Base-by-base conservation (phyloP, 257 asterid genomes). In the Vinca minor region DNA sequence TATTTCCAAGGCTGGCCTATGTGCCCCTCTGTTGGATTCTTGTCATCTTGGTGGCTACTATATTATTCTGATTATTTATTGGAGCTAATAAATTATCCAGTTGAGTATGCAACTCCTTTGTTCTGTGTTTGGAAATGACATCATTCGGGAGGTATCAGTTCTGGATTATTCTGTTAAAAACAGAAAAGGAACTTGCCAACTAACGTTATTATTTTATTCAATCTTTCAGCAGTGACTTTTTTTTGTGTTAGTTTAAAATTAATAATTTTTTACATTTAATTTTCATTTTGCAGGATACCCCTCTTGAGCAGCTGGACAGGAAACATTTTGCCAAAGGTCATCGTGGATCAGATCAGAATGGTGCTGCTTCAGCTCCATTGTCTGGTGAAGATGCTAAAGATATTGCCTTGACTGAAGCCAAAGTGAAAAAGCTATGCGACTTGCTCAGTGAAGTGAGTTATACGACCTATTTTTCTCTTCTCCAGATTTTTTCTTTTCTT, bases 261-360 rank as follows among this genome's bases (percentile, higher is more conserved):
- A n/a, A n/a, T n/a, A n/a, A n/a, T n/a, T 9, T 4, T 36, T 26
- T 45, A 34, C 31, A 20, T 44, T 42, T n/a, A n/a, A n/a, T n/a
- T n/a, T 58, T 32, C 55, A 63, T 61, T 52, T 74, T 73, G 77
- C 82, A 92, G 98, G 66, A 83, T 70, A 93, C 84, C 49, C 87
- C 95, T 14, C 91, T 93, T 69, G 95, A 85, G 69, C 82, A 81
- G 69, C 68, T 93, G 83, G 97, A 89, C 71, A 77, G 59, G 28
- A 93, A 89, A 74, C 97, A 89, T 83, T 93, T 87, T 35, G 85
- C 74, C 32, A 93, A 87, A 79, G 95, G 87, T 69, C 74, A 77
- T 3, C 85, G 79, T 45, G 77, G 71, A 65, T 73, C 83, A 26
- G 83, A 78, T 67, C 88, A 75, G 70, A 84, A 85, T 73, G 88